A percentile compares a stretch with the other conserved stretches of the same genome.
Evolutionary conservation across 768 basidiomycete genomes (phyloP).

Genomic region (Panaeolus cyanescens): DNA sequence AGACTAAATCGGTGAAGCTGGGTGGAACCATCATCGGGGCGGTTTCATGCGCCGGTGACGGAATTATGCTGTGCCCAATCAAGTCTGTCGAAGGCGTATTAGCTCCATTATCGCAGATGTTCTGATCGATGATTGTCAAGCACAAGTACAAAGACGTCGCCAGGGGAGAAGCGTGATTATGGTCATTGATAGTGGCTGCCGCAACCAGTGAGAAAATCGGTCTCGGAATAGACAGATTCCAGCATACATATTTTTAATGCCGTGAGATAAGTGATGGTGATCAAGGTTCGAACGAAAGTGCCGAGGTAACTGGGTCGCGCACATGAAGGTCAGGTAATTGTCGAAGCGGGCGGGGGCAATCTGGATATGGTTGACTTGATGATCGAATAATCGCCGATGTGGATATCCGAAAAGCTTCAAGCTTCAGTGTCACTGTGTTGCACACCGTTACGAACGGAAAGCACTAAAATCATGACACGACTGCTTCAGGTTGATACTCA

Average conservation of each 20-base stretch:
- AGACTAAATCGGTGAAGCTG: background rate
- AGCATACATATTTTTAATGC: slow-evolving; percentile 1
- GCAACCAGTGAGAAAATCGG: background rate
- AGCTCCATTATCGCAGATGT: background rate
- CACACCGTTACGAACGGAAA: background rate
- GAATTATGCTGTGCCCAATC: slow-evolving; percentile 1
- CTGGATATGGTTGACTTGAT: background rate
- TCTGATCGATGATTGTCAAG: slow-evolving; percentile 4
- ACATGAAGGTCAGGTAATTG: slow-evolving; percentile 2
- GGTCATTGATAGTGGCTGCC: background rate
- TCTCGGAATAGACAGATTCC: slow-evolving; percentile 1
- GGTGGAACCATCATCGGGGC: background rate
- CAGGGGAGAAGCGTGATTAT: background rate
- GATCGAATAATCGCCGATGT: slow-evolving; percentile 1
- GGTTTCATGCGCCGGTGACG: background rate
- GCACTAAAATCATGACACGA: background rate
- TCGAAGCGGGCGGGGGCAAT: background rate
- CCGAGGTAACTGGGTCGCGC: background rate
- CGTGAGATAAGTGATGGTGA: background rate
- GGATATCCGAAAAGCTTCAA: background rate
- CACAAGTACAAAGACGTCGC: background rate
- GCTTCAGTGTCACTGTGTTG: background rate
- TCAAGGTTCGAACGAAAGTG: background rate
- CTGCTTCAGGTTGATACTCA: background rate
- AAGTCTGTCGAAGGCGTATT: background rate